phyloP scores from a whole-genome alignment of 257 asterid species.

The Apocynum venetum region DNA sequence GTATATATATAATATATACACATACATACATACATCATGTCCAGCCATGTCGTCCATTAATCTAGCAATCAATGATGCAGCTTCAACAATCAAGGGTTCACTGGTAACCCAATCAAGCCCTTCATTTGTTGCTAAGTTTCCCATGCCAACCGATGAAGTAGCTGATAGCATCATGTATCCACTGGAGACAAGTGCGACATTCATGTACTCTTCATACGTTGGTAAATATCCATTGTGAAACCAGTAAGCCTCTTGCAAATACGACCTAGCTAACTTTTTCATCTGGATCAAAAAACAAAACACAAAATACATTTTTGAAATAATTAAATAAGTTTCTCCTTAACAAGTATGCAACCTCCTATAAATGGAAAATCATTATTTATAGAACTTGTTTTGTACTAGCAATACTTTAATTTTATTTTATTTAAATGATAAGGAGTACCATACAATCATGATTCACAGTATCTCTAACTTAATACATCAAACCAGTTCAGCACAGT shows the following conservation, averaged over 20 bases:
- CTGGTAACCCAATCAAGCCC: neutral
- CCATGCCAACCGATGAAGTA: slow-evolving; percentile 8
- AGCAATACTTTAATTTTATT: too few species aligned
- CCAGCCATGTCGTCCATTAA: slow-evolving; percentile 7
- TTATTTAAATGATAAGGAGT: too few species aligned
- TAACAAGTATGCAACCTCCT: neutral
- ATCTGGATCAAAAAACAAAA: neutral
- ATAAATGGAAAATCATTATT: too few species aligned
- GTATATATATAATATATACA: too few species aligned
- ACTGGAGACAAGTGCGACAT: neutral
- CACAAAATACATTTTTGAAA: too few species aligned
- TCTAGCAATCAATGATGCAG: slow-evolving; percentile 2
- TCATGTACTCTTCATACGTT: slow-evolving; percentile 7
- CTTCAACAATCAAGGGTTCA: neutral
- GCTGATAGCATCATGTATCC: neutral
- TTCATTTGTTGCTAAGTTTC: neutral
- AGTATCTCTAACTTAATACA: too few species aligned
- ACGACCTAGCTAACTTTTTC: slow-evolving; percentile 1
- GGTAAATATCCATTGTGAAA: neutral
- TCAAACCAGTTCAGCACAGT: too few species aligned
- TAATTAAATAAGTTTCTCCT: neutral
- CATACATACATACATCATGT: neutral
- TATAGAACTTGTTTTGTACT: too few species aligned
- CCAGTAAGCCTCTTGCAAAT: slow-evolving; percentile 6
- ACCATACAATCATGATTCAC: too few species aligned